Evolutionary conservation across 2,329 filamentous ascomycete species (phyloP), one percentile per base, ranked within the genome.

Genomic region (Stagonosporopsis rhizophila): DNA sequence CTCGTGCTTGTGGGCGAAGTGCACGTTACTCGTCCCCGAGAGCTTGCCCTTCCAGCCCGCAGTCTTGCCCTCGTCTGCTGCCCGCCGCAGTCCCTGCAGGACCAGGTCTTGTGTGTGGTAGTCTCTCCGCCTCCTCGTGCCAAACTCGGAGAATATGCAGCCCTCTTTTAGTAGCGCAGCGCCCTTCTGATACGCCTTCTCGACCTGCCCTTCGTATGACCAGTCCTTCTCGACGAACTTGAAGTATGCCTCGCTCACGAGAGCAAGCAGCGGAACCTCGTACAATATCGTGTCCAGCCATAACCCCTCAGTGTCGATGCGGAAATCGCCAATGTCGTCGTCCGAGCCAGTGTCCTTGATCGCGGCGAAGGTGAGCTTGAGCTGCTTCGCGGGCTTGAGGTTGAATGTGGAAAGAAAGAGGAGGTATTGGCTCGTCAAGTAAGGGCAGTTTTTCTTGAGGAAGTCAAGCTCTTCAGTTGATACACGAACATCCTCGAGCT

Each of bases 261-360:
- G 78, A 2, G 96, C 92, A 19, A 99, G 83, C 20, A 99, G 83
- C 0, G 95, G 95, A 55, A 99, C 97, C 79, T 99, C 95, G 79
- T 99, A 99, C 22, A 99, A 85, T 55, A 99, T 99, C 0, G 95
- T 98, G 65, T 97, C 92, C 8, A 92, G 85, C 95, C 95, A 99
- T 51, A 87, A 81, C 9, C 95, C 95, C 66, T 87, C 87, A 61
- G 96, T 89, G 37, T 86, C 80, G 61, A 98, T 87, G 65, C 89
- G 81, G 45, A 97, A 79, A 56, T 93, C 89, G 39, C 95, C 95
- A 39, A 89, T 67, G 34, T 77, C 73, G 55, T 89, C 87, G 56
- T 90, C 89, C 2, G 85, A 80, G 20, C 85, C 86, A 0, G 85
- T 87, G 65, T 90, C 80, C 4, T 76, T 66, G 0, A 59, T 63